Evolutionary conservation across 2,329 filamentous ascomycete species (phyloP).

Genomic region (Colletotrichum agaves): DNA sequence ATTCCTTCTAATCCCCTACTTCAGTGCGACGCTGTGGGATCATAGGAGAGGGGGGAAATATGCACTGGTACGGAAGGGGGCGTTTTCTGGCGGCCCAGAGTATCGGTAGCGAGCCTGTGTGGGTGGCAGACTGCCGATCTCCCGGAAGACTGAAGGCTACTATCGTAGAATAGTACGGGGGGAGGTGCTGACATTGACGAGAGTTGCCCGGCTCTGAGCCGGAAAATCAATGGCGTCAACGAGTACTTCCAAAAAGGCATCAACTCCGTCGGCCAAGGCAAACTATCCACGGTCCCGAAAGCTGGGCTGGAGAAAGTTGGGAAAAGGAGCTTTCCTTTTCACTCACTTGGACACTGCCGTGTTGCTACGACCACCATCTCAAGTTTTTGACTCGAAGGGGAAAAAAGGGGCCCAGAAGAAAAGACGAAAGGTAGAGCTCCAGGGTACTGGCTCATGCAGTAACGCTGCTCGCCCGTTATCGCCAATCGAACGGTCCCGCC

Average conservation of each 20-base stretch:
- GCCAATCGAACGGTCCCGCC: constrained; percentile 13
- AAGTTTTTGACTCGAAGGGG: not conserved
- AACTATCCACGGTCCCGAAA: constrained; percentile 30
- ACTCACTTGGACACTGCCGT: not conserved
- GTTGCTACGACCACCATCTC: constrained; percentile 30
- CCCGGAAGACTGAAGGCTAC: constrained; percentile 12
- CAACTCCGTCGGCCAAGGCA: constrained; percentile 13
- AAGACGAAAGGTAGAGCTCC: constrained; percentile 6
- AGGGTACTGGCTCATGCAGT: not conserved
- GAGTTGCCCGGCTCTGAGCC: not conserved
- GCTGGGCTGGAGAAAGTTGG: not conserved
- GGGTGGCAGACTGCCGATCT: constrained; percentile 29
- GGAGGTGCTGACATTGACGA: constrained; percentile 11
- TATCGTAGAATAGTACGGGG: no score
- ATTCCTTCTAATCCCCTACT: constrained; percentile 3
- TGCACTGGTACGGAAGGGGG: constrained; percentile 16
- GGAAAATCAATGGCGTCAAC: constrained; percentile 5
- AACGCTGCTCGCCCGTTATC: not conserved
- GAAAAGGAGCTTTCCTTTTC: not conserved
- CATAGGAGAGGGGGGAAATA: not conserved
- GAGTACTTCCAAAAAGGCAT: not conserved
- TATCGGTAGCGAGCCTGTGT: constrained; percentile 30
- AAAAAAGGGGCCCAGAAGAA: not conserved
- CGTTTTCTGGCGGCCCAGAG: constrained; percentile 29
- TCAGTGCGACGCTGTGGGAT: not conserved